Conservation (phyloP, 148 eudicot genomes). For the Vaccinium macrocarpon region DNA sequence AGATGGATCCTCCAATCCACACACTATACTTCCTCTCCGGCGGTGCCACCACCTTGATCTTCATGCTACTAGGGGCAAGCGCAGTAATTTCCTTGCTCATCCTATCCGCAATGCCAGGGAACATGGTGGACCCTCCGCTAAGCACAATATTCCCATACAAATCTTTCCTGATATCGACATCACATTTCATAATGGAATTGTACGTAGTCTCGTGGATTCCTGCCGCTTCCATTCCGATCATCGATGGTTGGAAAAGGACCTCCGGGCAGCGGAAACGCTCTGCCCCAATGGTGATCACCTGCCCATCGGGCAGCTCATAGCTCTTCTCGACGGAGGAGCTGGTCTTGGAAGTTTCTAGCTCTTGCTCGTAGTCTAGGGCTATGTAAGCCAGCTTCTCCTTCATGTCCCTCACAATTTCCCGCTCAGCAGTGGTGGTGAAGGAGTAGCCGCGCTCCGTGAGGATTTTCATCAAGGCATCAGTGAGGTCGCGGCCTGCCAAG, state of each 20-base stretch:
- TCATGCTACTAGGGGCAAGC: constrained; percentile 88
- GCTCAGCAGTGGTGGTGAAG: constrained; percentile 88
- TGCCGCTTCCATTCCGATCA: constrained; percentile 76
- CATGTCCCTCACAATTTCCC: constrained; percentile 80
- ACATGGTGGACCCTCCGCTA: constrained; percentile 91
- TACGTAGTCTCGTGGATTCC: constrained; percentile 91
- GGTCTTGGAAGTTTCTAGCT: constrained; percentile 43
- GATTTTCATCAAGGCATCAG: constrained; percentile 77
- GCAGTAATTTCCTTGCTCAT: constrained; percentile 93
- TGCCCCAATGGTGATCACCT: constrained; percentile 48
- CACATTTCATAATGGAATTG: constrained; percentile 89
- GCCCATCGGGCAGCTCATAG: constrained; percentile 51
- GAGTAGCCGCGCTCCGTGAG: constrained; percentile 87
- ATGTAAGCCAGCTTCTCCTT: constrained; percentile 53
- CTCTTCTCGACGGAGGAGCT: constrained; percentile 52
- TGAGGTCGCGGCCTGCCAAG: constrained; percentile 83
- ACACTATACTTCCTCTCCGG: constrained; percentile 94
- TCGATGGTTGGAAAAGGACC: constrained; percentile 49
- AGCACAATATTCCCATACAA: constrained; percentile 80
- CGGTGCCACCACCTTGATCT: constrained; percentile 87
- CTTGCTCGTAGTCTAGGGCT: constrained; percentile 55
- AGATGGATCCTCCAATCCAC: constrained; percentile 89
- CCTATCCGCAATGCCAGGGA: constrained; percentile 83
- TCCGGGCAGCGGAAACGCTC: constrained; percentile 55
- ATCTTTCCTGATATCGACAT: constrained; percentile 87